phyloP scores from a whole-genome alignment of 2,329 filamentous ascomycete genomes.

The Monosporascus sp. region DNA sequence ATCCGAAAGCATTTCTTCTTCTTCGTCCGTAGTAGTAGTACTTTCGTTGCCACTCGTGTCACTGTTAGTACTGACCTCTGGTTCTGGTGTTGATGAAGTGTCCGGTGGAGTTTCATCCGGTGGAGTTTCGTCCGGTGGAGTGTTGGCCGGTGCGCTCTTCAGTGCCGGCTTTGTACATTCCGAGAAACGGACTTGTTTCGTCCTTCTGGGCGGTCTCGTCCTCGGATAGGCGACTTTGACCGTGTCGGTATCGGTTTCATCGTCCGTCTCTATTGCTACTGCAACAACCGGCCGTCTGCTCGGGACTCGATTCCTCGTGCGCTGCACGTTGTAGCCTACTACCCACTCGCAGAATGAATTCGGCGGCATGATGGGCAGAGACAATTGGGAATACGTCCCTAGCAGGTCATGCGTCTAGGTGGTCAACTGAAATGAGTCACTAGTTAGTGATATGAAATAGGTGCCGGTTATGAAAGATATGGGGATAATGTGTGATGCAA shows the following conservation, averaged over 20 bases:
- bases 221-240: constrained; percentile 46
- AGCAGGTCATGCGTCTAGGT: not conserved
- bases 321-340: constrained; percentile 31
- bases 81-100: constrained; percentile 6
- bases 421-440: too few species aligned
- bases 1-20: constrained; percentile 28
- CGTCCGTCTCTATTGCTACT: constrained; percentile 46
- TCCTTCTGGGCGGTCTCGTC: constrained; percentile 14
- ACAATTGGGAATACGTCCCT: not conserved
- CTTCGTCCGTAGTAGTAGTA: constrained; percentile 14
- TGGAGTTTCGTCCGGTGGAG: not conserved
- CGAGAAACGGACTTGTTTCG: constrained; percentile 13
- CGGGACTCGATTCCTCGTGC: constrained; percentile 1
- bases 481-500: too few species aligned
- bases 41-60: constrained; percentile 12
- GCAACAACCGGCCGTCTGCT: constrained; percentile 19
- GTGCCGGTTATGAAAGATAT: too few species aligned
- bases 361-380: constrained; percentile 28
- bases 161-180: constrained; percentile 31
- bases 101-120: not conserved
- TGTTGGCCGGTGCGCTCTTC: constrained; percentile 25
- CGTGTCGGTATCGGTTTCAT: constrained; percentile 45
- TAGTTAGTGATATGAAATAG: too few species aligned
- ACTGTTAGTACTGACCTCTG: constrained; percentile 12
- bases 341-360: constrained; percentile 37